phyloP scores from a whole-genome alignment of 2,329 filamentous ascomycete species.

The Pseudogymnoascus sp. region DNA sequence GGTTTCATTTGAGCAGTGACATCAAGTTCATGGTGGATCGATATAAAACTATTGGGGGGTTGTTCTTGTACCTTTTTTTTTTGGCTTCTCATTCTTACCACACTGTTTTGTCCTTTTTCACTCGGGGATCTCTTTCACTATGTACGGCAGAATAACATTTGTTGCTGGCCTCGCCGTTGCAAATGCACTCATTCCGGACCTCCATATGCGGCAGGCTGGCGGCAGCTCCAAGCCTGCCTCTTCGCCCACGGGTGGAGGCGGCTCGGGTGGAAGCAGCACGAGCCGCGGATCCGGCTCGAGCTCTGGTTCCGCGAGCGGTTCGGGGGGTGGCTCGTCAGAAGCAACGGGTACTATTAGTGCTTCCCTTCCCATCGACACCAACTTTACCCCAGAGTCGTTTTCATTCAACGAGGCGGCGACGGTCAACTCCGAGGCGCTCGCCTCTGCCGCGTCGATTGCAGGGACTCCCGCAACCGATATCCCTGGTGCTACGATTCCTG shows the following conservation, averaged over 20 bases:
- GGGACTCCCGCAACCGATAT: conserved; percentile 21
- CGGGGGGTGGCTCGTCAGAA: not conserved
- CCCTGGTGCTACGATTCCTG: conserved; percentile 21
- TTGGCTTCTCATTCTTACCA: not conserved
- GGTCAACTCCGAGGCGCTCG: conserved; percentile 20
- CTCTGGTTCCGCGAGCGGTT: not conserved
- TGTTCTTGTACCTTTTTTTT: not conserved
- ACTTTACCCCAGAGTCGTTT: conserved; percentile 13
- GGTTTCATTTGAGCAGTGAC: not conserved
- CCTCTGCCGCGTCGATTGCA: conserved; percentile 20
- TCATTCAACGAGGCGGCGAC: conserved; percentile 20
- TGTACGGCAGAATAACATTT: conserved; percentile 7
- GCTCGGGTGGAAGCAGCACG: not conserved
- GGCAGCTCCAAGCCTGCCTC: not conserved
- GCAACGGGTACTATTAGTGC: not conserved
- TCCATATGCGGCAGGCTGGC: not conserved
- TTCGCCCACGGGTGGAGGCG: not conserved
- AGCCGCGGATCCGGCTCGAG: not conserved
- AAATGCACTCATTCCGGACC: not conserved
- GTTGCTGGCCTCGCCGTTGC: not conserved
- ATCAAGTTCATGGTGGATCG: not conserved
- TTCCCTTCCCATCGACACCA: conserved; percentile 1
- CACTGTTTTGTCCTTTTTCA: not conserved
- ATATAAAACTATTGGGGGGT: not conserved
- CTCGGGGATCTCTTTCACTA: not conserved